Evolutionary conservation across 768 basidiomycete species (phyloP), one percentile per base, ranked within the genome.

Genomic region (Tylopilus rubrobrunneus): DNA sequence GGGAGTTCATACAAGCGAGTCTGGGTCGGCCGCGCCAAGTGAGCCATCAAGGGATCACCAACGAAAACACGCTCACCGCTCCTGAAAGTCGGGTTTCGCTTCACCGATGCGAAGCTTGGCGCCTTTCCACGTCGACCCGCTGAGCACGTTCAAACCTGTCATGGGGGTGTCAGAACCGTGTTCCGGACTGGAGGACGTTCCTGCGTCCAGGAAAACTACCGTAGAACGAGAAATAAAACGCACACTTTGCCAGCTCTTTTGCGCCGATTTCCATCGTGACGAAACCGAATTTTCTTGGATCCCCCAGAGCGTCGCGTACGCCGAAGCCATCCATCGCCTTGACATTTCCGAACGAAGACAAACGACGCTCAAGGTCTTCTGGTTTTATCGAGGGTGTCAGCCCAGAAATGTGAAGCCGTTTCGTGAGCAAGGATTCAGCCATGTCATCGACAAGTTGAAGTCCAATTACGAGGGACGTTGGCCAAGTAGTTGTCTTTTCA

Each of bases 101-200:
- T 92, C 89, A 9, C 89, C 89, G 34, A 93, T 80, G 17, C 89
- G 80, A 31, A 93, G 71, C 59, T 87, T 92, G 21, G 89, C 73
- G n/a, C 92, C 92, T 71, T 91, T 92, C 88, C 89, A 31, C 31
- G 31, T 31, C 31, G 31, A 31, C 31, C 31, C 31, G 31, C 31
- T 31, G 31, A 31, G 31, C 31, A 31, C 31, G 31, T 31, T 31
- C 5, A 31, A 31, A 11, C 31, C 31, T 31, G 31, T 31, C 2
- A 2, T 8, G 31, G 7, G 31, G 25, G 31, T 31, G 7, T 31
- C 10, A 31, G 31, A 7, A 31, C 31, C 31, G 7, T 5, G 31
- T 7, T 11, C 31, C 7, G 31, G 31, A 8, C 31, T 8, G 31
- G 31, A 31, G 31, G 10, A 2, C 31, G 7, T 31, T 3, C 31